Base-by-base conservation (phyloP, 352 stramenopile genomes). In the Phytopythium aichiense region DNA sequence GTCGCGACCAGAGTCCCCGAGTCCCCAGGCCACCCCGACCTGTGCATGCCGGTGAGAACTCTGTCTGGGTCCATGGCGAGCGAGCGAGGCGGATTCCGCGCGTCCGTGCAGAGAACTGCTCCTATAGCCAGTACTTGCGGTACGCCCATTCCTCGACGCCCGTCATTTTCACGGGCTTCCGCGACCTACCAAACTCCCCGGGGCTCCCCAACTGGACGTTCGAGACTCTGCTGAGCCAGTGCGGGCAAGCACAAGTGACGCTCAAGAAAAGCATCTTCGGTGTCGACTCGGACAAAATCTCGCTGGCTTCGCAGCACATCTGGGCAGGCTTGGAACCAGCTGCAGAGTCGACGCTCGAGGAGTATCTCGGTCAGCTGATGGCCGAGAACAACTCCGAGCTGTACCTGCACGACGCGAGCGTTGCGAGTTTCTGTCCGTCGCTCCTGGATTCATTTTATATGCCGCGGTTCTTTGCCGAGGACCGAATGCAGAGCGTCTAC, bases 351-450 rank as follows among this genome's bases (percentile, higher is more conserved):
- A 28, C 58, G 54, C 25, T 60, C 2, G 40, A 43, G 64, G 30
- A 50, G 28, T 38, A 45, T 58, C 23, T 72, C 58, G 73, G 61
- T 57, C 63, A 67, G 2, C 50, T 48, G 20, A 64, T 57, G 7
- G 60, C 59, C 25, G 35, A 49, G 20, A 49, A 43, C 33, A 49
- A 16, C n/a, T 45, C 33, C 15, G 52, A 58, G 11, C 58, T 81
- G 16, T 81, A 81, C 23, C 56, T 81, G 15, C 72, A 81, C 48
- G 72, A 77, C 37, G 54, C 64, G 8, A 78, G 67, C 50, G 63
- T 81, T 35, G 53, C 28, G 8, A 25, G 7, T 5, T 73, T 74
- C 31, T 81, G 72, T 42, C 72, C 69, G 7, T n/a, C 56, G 38
- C 45, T 81, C 16, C 59, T 81, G 7, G 53, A 67, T 0, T 38